Percentiles rank a stretch among this genome's conserved stretches.
Conservation (phyloP, 2,329 filamentous ascomycete species). For the Pseudogymnoascus sp. region DNA sequence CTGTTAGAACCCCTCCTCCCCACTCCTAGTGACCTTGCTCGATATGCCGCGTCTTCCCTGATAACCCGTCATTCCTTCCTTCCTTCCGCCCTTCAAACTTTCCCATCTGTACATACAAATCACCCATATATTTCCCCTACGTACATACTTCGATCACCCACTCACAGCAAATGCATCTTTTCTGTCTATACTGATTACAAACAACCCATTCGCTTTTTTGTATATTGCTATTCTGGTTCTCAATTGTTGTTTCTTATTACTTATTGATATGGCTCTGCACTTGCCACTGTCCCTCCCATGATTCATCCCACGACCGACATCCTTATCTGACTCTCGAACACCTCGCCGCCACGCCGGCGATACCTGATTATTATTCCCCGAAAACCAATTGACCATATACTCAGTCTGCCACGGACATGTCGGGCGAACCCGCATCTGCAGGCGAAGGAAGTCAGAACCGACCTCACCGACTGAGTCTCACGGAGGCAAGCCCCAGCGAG, state of each 20-base stretch:
- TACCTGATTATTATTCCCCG: not conserved
- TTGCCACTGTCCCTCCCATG: not conserved
- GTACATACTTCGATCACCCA: constrained; percentile 10
- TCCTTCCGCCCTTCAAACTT: constrained; percentile 6
- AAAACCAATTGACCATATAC: not conserved
- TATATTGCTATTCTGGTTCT: constrained; percentile 12
- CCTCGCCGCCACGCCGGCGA: not conserved
- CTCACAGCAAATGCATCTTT: constrained; percentile 11
- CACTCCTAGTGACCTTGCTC: constrained; percentile 5
- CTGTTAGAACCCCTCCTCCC: not conserved
- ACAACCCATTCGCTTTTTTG: constrained; percentile 13
- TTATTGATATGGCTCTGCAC: not conserved
- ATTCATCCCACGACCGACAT: not conserved
- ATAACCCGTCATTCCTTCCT: constrained; percentile 12
- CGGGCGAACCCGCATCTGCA: not conserved
- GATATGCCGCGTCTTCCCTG: not conserved
- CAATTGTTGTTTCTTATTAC: not conserved
- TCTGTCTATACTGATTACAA: constrained; percentile 8
- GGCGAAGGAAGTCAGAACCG: not conserved
- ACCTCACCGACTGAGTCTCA: not conserved
- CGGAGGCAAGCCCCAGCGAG: not conserved
- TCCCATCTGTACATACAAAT: not conserved
- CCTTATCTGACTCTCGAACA: not conserved
- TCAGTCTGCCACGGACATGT: constrained; percentile 1
- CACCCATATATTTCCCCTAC: not conserved